Conservation (phyloP, 2,329 filamentous ascomycete species). For the Exophiala dermatitidis region DNA sequence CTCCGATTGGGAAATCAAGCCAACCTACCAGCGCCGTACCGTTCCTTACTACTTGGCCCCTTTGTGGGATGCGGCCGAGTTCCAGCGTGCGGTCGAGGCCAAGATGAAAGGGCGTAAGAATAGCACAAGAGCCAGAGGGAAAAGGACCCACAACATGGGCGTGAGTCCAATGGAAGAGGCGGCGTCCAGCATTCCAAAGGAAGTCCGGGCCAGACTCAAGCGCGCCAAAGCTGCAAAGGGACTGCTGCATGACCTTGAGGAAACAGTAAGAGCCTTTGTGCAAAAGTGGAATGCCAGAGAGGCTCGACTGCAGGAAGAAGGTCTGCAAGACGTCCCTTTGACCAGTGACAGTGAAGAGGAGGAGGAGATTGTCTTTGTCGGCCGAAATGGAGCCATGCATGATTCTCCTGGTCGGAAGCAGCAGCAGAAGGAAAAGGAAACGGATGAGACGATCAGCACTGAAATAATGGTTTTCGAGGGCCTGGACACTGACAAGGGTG, state of each 20-base stretch:
- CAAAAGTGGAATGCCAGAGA: constrained; percentile 52
- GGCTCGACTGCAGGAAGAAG: constrained; percentile 40
- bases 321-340: constrained; percentile 40
- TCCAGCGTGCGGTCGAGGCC: constrained; percentile 39
- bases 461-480: constrained; percentile 74
- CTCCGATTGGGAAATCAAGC: constrained; percentile 72
- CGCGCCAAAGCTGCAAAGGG: constrained; percentile 67
- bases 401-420: constrained; percentile 50
- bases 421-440: constrained; percentile 42
- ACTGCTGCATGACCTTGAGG: constrained; percentile 76
- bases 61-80: constrained; percentile 62
- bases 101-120: constrained; percentile 30
- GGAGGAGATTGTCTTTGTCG: constrained; percentile 89
- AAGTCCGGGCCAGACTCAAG: constrained; percentile 75
- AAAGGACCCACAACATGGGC: constrained; percentile 29
- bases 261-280: constrained; percentile 72
- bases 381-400: constrained; percentile 58
- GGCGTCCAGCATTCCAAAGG: constrained; percentile 58
- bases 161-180: constrained; percentile 32
- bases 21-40: constrained; percentile 65
- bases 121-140: constrained; percentile 36
- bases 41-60: constrained; percentile 86
- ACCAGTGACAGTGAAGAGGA: constrained; percentile 47
- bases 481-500: constrained; percentile 64
- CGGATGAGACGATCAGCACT: constrained; percentile 39